Base-by-base conservation (phyloP, 2,329 filamentous ascomycete genomes). In the Claviceps maximensis region DNA sequence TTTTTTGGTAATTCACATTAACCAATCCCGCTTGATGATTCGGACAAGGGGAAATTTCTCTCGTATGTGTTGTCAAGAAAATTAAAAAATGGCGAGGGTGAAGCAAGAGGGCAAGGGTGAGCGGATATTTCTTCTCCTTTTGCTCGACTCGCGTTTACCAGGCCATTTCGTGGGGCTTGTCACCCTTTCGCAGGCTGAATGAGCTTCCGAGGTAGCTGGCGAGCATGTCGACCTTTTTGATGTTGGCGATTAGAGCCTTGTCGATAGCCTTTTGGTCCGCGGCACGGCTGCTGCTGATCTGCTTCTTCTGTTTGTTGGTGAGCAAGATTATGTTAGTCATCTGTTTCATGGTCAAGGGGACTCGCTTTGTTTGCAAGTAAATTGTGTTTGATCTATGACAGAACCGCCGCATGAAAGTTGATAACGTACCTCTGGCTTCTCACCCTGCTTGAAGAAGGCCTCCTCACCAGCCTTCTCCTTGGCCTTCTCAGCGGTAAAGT, bases 151-250 rank as follows among this genome's bases (percentile, higher is more conserved):
- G 57, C 33, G 59, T 83, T 77, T 96, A 98, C 84, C 91, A 98
- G 78, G 88, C 87, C 93, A 98, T 97, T 84, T 95, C 88, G 80
- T 98, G 93, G 77, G 93, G 93, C 86, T 91, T 90, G 83, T 98
- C 91, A 71, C 93, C 93, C 82, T 90, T 96, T 79, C 91, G 87
- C 76, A 98, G 85, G 84, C 87, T 94, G 87, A 98, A 98, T 72
- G 86, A 89, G 75, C 86, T 88, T 71, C 82, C 82, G 67, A 98
- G 88, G 84, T 98, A 98, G 78, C 85, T 88, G 72, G 83, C 76
- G 67, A 98, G 87, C 76, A 91, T 79, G 65, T 89, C 86, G 75
- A 95, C 89, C 85, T 97, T 96, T 87, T 97, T 97, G 82, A 98
- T 93, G 76, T 78, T 87, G 75, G 88, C 83, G 67, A 98, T 77